phyloP scores from a whole-genome alignment of 1,139 yeast genomes.

The Barnettozyma hawaiiensis region DNA sequence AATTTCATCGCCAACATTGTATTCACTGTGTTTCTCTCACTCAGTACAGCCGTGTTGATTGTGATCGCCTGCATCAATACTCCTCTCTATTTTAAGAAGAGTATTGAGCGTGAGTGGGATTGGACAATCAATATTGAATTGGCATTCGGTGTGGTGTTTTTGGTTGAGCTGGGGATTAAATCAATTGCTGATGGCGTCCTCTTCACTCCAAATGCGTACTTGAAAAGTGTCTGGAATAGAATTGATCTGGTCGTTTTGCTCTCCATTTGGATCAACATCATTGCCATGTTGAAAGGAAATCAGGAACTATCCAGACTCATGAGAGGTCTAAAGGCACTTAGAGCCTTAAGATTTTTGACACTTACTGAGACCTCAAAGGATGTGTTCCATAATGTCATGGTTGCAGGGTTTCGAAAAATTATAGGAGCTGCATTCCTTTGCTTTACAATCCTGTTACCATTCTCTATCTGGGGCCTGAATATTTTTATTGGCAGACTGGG shows the following conservation, averaged over 20 bases:
- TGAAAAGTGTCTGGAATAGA: slow-evolving; percentile 78
- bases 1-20: slow-evolving; percentile 44
- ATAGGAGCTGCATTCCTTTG: slow-evolving; percentile 73
- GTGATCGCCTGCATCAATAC: slow-evolving; percentile 74
- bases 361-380: slow-evolving; percentile 71
- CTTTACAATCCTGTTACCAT: slow-evolving; percentile 72
- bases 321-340: slow-evolving; percentile 77
- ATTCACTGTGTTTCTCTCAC: slow-evolving; percentile 50
- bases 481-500: slow-evolving; percentile 72
- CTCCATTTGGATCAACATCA: slow-evolving; percentile 75
- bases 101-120: slow-evolving; percentile 34
- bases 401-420: slow-evolving; percentile 75
- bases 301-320: slow-evolving; percentile 62
- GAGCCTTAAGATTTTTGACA: slow-evolving; percentile 80
- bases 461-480: slow-evolving; percentile 86
- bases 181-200: slow-evolving; percentile 80
- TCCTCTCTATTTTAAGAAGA: slow-evolving; percentile 55
- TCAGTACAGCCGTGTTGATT: slow-evolving; percentile 65
- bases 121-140: slow-evolving; percentile 65
- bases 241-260: slow-evolving; percentile 71
- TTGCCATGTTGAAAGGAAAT: slow-evolving; percentile 51
- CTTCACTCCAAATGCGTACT: slow-evolving; percentile 80
- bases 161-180: slow-evolving; percentile 66
- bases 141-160: slow-evolving; percentile 57
- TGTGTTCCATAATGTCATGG: slow-evolving; percentile 75